Conservation (phyloP, 1,284 basidiomycete genomes). For the Ceratobasidium papillatum region DNA sequence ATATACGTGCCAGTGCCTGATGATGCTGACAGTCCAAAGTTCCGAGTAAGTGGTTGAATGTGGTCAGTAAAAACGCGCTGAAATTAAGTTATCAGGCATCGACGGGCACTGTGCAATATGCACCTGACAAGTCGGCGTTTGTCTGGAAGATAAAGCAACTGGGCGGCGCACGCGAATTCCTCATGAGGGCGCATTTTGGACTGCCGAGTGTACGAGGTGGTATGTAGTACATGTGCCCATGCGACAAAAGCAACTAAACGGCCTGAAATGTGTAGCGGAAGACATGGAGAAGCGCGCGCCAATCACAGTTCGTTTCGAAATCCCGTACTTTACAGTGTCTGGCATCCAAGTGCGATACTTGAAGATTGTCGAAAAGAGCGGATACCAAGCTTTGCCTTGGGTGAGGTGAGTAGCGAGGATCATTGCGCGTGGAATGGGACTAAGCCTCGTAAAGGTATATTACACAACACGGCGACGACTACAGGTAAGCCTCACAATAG, state of each 20-base stretch:
- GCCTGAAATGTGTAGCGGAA: conserved; percentile 60
- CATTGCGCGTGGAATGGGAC: not conserved
- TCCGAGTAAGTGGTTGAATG: conserved; percentile 68
- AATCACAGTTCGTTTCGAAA: conserved; percentile 97
- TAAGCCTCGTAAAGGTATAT: conserved; percentile 66
- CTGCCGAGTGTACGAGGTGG: conserved; percentile 88
- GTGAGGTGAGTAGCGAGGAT: conserved; percentile 62
- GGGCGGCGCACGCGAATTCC: conserved; percentile 90
- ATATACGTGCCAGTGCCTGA: conserved; percentile 98
- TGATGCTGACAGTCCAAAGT: conserved; percentile 98
- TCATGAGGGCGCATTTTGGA: conserved; percentile 97
- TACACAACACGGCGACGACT: conserved; percentile 96
- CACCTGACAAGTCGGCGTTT: conserved; percentile 94
- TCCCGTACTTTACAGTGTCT: conserved; percentile 96
- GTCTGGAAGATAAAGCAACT: conserved; percentile 99
- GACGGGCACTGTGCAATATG: conserved; percentile 92
- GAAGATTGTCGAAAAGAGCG: conserved; percentile 98
- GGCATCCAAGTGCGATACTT: conserved; percentile 97
- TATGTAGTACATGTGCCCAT: conserved; percentile 49
- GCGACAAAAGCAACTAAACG: not conserved
- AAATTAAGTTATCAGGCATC: conserved; percentile 65
- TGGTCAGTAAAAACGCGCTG: not conserved
- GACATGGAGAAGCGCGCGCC: conserved; percentile 91
- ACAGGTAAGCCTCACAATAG: conserved; percentile 65
- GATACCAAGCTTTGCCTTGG: conserved; percentile 93